These are phyloP conservation scores for Starmerella vitae DNA, from an alignment of 805 yeast genomes.

Conservation along the genomic window DNA sequence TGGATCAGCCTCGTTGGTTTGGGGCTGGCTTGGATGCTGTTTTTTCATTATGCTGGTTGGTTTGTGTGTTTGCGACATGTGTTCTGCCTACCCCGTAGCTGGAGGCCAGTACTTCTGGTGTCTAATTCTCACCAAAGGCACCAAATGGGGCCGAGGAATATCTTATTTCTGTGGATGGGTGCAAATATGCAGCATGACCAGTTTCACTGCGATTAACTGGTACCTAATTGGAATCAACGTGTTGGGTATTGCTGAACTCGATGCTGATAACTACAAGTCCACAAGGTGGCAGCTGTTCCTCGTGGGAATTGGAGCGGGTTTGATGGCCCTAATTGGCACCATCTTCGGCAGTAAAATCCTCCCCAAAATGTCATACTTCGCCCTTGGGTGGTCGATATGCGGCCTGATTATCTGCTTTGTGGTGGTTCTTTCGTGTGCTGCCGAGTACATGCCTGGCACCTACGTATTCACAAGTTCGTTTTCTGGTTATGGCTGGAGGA, in stretches of 20 bases:
- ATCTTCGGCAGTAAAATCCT: conserved; percentile 25
- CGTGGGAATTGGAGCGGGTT: conserved; percentile 21
- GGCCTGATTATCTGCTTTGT: conserved; percentile 44
- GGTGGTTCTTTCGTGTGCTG: conserved; percentile 39
- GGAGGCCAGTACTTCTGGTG: conserved; percentile 66
- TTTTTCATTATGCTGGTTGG: conserved; percentile 44
- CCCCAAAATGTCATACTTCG: conserved; percentile 36
- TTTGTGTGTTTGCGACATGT: conserved; percentile 48
- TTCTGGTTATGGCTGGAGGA: conserved; percentile 48
- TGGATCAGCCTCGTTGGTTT: conserved; percentile 50
- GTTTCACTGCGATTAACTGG: conserved; percentile 48
- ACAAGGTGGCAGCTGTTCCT: conserved; percentile 22
- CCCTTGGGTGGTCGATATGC: conserved; percentile 39
- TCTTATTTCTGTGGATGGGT: conserved; percentile 48
- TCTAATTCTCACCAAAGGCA: conserved; percentile 24
- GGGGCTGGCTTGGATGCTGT: conserved; percentile 45
- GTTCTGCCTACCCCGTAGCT: conserved; percentile 42
- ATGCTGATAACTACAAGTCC: conserved; percentile 28
- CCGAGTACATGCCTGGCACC: conserved; percentile 36
- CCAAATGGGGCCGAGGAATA: conserved; percentile 33
- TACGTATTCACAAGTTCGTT: conserved; percentile 43
- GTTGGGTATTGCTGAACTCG: conserved; percentile 38
- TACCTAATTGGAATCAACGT: conserved; percentile 40
- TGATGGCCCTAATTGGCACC: conserved; percentile 16
- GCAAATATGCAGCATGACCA: conserved; percentile 49